Conservation (phyloP, 2,329 filamentous ascomycete genomes). For the Ophiobolus disseminans region DNA sequence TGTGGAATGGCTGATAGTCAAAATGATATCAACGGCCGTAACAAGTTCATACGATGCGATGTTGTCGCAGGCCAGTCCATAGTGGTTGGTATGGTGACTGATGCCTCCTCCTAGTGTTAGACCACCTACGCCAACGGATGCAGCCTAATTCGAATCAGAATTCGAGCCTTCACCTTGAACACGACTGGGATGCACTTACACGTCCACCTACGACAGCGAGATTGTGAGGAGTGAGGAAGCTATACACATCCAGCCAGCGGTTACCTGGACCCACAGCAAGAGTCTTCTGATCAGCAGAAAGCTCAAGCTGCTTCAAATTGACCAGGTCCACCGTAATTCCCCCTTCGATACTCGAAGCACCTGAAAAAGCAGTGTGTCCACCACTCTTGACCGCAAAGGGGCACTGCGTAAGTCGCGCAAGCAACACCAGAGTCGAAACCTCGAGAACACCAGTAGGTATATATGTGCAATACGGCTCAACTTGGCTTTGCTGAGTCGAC, state of each 20-base stretch:
- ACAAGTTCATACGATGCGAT: constrained; percentile 40
- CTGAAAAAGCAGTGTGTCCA: constrained; percentile 50
- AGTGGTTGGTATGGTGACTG: constrained; percentile 18
- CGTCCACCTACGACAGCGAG: constrained; percentile 1
- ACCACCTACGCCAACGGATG: not conserved
- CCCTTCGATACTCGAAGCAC: constrained; percentile 50
- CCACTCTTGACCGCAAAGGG: constrained; percentile 54
- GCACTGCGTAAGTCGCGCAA: constrained; percentile 25
- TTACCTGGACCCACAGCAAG: constrained; percentile 34
- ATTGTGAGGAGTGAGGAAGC: not conserved
- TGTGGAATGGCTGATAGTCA: constrained; percentile 14
- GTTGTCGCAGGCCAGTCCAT: constrained; percentile 29
- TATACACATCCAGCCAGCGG: constrained; percentile 26
- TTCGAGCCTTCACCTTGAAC: not conserved
- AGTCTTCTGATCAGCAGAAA: constrained; percentile 32
- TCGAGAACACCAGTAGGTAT: constrained; percentile 15
- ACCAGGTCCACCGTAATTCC: constrained; percentile 54
- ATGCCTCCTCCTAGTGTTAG: constrained; percentile 16
- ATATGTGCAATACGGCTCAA: constrained; percentile 33
- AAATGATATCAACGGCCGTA: constrained; percentile 30
- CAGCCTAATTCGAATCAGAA: not conserved
- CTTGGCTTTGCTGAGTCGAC: constrained; percentile 30
- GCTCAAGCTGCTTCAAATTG: constrained; percentile 31
- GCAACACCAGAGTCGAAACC: constrained; percentile 18
- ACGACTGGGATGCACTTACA: not conserved